Evolutionary conservation across 495 filamentous ascomycete genomes (phyloP).

Genomic region (Penicillium ucsense): DNA sequence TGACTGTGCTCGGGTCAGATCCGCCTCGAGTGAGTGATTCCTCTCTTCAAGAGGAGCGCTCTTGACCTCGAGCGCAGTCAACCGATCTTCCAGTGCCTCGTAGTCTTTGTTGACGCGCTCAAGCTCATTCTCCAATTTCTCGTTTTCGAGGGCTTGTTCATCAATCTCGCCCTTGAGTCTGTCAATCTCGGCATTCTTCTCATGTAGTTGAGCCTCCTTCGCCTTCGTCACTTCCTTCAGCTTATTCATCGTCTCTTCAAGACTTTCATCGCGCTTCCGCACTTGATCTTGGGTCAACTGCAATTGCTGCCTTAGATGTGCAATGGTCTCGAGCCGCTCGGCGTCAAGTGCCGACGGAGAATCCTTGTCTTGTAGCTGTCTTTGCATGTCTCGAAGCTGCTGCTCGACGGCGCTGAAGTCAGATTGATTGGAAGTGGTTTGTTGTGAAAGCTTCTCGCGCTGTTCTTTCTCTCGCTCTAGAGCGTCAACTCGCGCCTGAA

Average conservation of each 20-base stretch:
- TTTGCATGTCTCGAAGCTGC: slow-evolving; percentile 27
- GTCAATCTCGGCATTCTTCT: slow-evolving; percentile 33
- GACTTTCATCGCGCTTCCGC: slow-evolving; percentile 24
- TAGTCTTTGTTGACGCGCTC: slow-evolving; percentile 25
- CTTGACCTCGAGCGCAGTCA: slow-evolving; percentile 26
- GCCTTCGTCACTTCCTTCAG: slow-evolving; percentile 26
- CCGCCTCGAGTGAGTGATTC: slow-evolving; percentile 33
- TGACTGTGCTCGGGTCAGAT: slow-evolving; percentile 31
- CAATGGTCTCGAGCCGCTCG: slow-evolving; percentile 28
- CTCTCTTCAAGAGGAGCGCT: slow-evolving; percentile 34
- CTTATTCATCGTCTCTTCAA: slow-evolving; percentile 30
- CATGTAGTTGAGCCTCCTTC: slow-evolving; percentile 27
- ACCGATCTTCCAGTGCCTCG: slow-evolving; percentile 26
- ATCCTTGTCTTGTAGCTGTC: slow-evolving; percentile 22
- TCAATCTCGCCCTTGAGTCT: slow-evolving; percentile 31
- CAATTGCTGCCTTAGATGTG: slow-evolving; percentile 32
- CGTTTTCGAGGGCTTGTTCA: slow-evolving; percentile 25
- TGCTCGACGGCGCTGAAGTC: slow-evolving; percentile 21
- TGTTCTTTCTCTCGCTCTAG: slow-evolving; percentile 25
- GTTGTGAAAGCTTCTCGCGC: slow-evolving; percentile 16
- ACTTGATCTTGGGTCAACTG: slow-evolving; percentile 28
- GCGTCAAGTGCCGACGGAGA: slow-evolving; percentile 15
- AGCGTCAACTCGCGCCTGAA: slow-evolving; percentile 26
- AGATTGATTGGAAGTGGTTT: slow-evolving; percentile 11
- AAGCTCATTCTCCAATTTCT: slow-evolving; percentile 29